phyloP scores from a whole-genome alignment of 208 protist species.

The Crithidia sp. region DNA sequence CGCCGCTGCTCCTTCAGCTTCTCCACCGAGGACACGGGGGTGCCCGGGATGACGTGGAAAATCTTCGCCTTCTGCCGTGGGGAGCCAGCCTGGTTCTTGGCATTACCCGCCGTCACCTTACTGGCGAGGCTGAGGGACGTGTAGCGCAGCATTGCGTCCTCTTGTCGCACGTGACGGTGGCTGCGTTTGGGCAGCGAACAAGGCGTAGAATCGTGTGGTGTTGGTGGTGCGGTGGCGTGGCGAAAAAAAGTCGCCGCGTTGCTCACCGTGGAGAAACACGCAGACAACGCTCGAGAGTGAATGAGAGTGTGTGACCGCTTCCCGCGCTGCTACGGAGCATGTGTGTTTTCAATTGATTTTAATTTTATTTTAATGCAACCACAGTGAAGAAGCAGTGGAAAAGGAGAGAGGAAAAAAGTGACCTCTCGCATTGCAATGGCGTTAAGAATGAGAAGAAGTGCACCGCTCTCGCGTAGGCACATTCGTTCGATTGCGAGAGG shows the following conservation, averaged over 20 bases:
- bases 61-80: conserved; percentile 67
- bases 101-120: conserved; percentile 85
- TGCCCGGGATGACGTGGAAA: conserved; percentile 80
- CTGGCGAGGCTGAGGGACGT: conserved; percentile 42
- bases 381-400: no score
- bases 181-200: background rate
- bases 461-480: no score
- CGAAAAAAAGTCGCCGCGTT: no score
- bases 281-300: background rate
- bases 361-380: no score
- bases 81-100: conserved; percentile 77
- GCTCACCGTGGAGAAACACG: background rate
- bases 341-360: no score
- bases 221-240: background rate
- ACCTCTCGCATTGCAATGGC: no score
- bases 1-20: conserved; percentile 84
- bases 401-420: no score
- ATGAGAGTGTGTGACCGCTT: no score
- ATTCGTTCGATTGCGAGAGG: no score
- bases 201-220: background rate
- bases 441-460: no score
- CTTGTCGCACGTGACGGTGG: background rate
- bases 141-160: conserved; percentile 55
- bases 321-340: no score
- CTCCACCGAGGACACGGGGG: conserved; percentile 75